phyloP scores from a whole-genome alignment of 805 yeast genomes.

The Danielia reshetovae region DNA sequence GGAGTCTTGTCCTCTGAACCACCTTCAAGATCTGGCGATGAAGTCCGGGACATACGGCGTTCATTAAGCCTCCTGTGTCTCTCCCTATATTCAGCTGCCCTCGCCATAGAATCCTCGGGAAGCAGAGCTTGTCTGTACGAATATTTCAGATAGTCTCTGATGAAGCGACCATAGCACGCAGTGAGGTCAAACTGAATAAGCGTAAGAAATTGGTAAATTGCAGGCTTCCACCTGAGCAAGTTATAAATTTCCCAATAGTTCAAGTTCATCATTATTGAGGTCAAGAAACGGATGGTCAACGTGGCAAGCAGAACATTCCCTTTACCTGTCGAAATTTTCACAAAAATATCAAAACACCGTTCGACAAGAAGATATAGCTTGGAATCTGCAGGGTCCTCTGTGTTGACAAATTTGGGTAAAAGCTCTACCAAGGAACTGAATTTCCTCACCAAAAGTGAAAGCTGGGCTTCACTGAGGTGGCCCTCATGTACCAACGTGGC shows the following conservation, averaged over 20 bases:
- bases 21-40: conserved; percentile 5
- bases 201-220: conserved; percentile 36
- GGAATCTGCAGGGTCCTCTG: conserved; percentile 26
- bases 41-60: background rate
- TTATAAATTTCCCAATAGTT: conserved; percentile 46
- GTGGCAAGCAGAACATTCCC: conserved; percentile 30
- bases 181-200: conserved; percentile 38
- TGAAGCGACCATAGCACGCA: conserved; percentile 36
- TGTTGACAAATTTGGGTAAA: conserved; percentile 19
- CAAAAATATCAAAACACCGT: conserved; percentile 35
- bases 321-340: conserved; percentile 31
- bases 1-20: conserved; percentile 1
- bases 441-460: conserved; percentile 21
- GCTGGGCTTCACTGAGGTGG: conserved; percentile 11
- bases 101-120: background rate
- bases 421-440: conserved; percentile 20
- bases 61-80: conserved; percentile 5
- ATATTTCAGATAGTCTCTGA: conserved; percentile 29
- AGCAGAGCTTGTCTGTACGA: conserved; percentile 17
- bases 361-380: conserved; percentile 33
- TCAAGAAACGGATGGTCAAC: conserved; percentile 32
- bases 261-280: conserved; percentile 31
- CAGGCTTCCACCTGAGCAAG: conserved; percentile 38
- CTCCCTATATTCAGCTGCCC: conserved; percentile 8
- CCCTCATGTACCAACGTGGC: conserved; percentile 23